Base-by-base conservation (phyloP, 768 basidiomycete species). In the Lactifluus pinguis region DNA sequence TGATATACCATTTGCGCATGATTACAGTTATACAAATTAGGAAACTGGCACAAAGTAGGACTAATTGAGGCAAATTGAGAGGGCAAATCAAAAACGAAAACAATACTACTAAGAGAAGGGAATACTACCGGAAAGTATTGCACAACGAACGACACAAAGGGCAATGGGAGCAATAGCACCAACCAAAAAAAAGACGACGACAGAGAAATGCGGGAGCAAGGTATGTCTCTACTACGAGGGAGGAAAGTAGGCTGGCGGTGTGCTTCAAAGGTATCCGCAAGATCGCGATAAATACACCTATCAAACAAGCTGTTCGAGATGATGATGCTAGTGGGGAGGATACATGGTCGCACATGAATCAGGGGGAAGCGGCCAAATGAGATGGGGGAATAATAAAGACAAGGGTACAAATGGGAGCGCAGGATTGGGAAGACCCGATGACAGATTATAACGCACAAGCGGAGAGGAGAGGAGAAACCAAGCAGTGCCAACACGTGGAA, bases 1-100 rank as follows among this genome's bases (percentile, higher is more conserved):
- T 48, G 60, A 53, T 48, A 58, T 58, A 57, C 48, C 45, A 19
- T 58, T 58, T 25, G 25, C 25, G 56, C 49, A 36, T 41, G 48
- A 58, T 25, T 62, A 62, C 61, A 62, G 32, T 57, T 58, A 62
- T 62, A 62, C 61, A 62, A 49, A 62, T 62, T 62, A 62, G 52
- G 62, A 61, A 25, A 54, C 50, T 55, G 17, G 13, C 52, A 51
- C 52, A 50, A 58, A 55, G 54, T 63, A 63, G n/a, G 42, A 32
- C 47, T 63, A 39, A 42, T n/a, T 38, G 38, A 38, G 38, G 38
- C 38, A 38, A 38, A 38, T 38, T 13, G 13, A 38, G 34, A 36
- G 10, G 38, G 13, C 41, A 42, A 39, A 61, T 34, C 47, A 55
- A 17, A 25, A 52, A 29, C 50, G 41, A 63, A 30, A 21, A 32